Conservation (phyloP, 805 yeast species). For the Ogataea populi-albae region DNA sequence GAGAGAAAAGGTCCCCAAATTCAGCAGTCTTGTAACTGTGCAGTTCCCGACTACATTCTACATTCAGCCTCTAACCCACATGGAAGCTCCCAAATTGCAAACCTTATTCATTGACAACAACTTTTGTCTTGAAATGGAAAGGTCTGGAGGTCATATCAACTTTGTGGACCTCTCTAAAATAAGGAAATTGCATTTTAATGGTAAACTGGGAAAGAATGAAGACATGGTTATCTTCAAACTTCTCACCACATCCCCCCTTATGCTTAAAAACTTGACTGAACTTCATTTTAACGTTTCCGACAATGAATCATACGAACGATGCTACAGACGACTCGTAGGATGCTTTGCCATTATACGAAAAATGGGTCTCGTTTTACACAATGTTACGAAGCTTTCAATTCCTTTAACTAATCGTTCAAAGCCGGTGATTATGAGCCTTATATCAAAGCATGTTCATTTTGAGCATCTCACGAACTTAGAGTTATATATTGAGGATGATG, state of each 20-base stretch:
- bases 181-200: constrained; percentile 22
- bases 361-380: constrained; percentile 26
- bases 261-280: constrained; percentile 23
- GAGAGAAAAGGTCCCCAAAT: constrained; percentile 18
- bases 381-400: constrained; percentile 25
- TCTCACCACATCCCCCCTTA: constrained; percentile 27
- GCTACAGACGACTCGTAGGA: constrained; percentile 34
- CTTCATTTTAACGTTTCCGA: constrained; percentile 27
- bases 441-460: constrained; percentile 29
- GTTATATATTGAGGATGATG: constrained; percentile 32
- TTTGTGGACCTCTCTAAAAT: constrained; percentile 24
- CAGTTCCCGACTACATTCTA: constrained; percentile 22
- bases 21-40: constrained; percentile 19
- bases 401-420: constrained; percentile 34
- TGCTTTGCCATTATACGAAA: constrained; percentile 33
- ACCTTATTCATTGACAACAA: constrained; percentile 27
- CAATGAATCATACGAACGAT: constrained; percentile 24
- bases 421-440: constrained; percentile 26
- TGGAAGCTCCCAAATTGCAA: constrained; percentile 26
- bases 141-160: constrained; percentile 21
- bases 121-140: constrained; percentile 28
- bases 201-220: constrained; percentile 32
- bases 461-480: constrained; percentile 29
- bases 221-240: constrained; percentile 32
- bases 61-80: constrained; percentile 25